Percentiles rank a stretch among this genome's conserved stretches.
Conservation (phyloP, 805 yeast genomes). For the Candida odintsovae region DNA sequence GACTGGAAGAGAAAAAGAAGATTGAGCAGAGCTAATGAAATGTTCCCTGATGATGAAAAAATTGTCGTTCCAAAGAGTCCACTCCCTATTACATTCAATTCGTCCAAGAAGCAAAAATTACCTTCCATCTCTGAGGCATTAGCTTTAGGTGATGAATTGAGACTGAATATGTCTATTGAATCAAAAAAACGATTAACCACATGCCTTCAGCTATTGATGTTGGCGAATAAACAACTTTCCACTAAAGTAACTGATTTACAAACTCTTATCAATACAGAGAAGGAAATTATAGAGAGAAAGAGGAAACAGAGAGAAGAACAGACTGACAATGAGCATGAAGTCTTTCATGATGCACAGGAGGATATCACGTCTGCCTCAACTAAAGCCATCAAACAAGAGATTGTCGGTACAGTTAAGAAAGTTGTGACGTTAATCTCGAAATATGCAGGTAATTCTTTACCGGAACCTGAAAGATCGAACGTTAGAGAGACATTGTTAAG, state of each 20-base stretch:
- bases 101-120: constrained; percentile 24
- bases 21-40: constrained; percentile 20
- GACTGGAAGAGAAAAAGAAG: constrained; percentile 35
- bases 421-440: constrained; percentile 82
- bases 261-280: constrained; percentile 45
- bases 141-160: constrained; percentile 30
- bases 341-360: constrained; percentile 28
- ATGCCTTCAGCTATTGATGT: constrained; percentile 69
- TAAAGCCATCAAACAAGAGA: constrained; percentile 65
- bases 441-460: constrained; percentile 69
- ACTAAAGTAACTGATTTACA: constrained; percentile 62
- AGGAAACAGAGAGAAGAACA: constrained; percentile 4
- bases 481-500: constrained; percentile 74
- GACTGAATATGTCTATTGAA: constrained; percentile 49
- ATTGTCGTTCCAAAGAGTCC: not conserved
- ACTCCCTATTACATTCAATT: not conserved
- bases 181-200: constrained; percentile 72
- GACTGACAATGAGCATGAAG: constrained; percentile 22
- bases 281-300: constrained; percentile 12
- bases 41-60: constrained; percentile 23
- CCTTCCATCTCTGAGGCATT: constrained; percentile 31
- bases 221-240: constrained; percentile 75
- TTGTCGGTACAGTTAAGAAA: constrained; percentile 82
- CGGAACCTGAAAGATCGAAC: constrained; percentile 72
- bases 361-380: constrained; percentile 13